These are phyloP conservation scores for Tylopilus subfusipes DNA, from an alignment of 768 basidiomycete genomes.

Conservation along the genomic window DNA sequence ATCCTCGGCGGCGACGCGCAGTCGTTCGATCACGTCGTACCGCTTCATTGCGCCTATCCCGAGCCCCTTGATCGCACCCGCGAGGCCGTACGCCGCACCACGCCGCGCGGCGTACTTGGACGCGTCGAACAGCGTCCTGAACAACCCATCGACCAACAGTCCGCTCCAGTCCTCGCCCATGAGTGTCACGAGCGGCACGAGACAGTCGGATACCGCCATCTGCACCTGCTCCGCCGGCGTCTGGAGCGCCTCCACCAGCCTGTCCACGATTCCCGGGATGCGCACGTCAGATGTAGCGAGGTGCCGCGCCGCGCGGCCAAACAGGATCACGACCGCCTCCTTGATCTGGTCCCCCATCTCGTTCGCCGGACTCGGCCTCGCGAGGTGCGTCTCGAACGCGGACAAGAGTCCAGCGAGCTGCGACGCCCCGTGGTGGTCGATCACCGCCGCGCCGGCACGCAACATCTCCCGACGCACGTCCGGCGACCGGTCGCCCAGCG, in stretches of 20 bases:
- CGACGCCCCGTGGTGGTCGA: slow-evolving; percentile 77
- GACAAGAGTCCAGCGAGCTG: slow-evolving; percentile 71
- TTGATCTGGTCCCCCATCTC: slow-evolving; percentile 86
- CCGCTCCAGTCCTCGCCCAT: slow-evolving; percentile 47
- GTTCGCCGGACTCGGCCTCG: slow-evolving; percentile 47
- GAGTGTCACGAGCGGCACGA: slow-evolving; percentile 77
- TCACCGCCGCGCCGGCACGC: slow-evolving; percentile 73
- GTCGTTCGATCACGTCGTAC: slow-evolving; percentile 68
- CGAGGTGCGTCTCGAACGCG: slow-evolving; percentile 78
- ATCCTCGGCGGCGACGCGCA: slow-evolving; percentile 79
- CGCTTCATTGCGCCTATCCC: slow-evolving; percentile 86
- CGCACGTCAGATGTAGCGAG: slow-evolving; percentile 73
- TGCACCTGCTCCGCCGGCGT: slow-evolving; percentile 97
- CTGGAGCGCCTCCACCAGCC: slow-evolving; percentile 83
- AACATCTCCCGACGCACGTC: slow-evolving; percentile 88
- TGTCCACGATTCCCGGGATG: slow-evolving; percentile 76
- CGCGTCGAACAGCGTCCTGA: slow-evolving; percentile 71
- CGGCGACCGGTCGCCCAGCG: slow-evolving; percentile 78
- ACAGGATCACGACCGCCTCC: slow-evolving; percentile 91
- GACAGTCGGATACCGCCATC: slow-evolving; percentile 92
- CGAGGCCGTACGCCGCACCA: slow-evolving; percentile 96
- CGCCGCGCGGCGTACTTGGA: slow-evolving; percentile 90
- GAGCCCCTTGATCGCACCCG: slow-evolving; percentile 88
- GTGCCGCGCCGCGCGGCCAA: slow-evolving; percentile 89
- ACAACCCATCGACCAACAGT: slow-evolving; percentile 68